Conservation (phyloP, 1,284 basidiomycete genomes). For the Ustilago bromivora region DNA sequence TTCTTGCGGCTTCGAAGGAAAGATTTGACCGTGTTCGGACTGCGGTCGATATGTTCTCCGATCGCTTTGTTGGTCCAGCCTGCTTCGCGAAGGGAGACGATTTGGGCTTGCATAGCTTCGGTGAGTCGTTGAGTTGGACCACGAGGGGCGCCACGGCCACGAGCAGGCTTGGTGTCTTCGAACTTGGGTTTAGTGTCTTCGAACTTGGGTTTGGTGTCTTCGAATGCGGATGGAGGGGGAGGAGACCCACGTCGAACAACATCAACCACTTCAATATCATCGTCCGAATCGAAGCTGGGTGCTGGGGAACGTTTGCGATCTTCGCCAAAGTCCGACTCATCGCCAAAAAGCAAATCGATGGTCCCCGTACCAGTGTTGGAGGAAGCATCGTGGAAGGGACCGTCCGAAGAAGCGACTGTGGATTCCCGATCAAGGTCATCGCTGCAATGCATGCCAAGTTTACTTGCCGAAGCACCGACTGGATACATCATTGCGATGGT, state of each 20-base stretch:
- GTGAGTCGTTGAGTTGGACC: not conserved
- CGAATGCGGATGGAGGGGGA: not conserved
- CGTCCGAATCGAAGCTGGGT: not conserved
- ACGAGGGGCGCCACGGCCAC: not conserved
- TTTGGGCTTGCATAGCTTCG: conserved; percentile 10
- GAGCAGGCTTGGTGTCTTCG: not conserved
- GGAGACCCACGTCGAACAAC: not conserved
- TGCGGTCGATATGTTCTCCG: conserved; percentile 11
- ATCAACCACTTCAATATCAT: not conserved
- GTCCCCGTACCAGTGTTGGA: not conserved
- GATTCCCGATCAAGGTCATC: not conserved
- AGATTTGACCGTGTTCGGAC: not conserved
- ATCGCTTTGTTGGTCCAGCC: conserved; percentile 6
- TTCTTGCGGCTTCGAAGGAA: conserved; percentile 10
- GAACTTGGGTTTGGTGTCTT: not conserved
- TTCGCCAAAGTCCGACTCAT: not conserved
- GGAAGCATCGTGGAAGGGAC: conserved; percentile 5
- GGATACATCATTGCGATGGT: not conserved
- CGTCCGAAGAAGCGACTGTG: not conserved
- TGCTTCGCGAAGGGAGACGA: conserved; percentile 16
- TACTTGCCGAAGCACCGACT: not conserved
- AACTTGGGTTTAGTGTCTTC: not conserved
- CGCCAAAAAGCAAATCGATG: not conserved
- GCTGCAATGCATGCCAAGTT: not conserved
- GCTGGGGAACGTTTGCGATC: conserved; percentile 5